Evolutionary conservation across 306 rosid species (phyloP).

Genomic region (Prunus campanulata): DNA sequence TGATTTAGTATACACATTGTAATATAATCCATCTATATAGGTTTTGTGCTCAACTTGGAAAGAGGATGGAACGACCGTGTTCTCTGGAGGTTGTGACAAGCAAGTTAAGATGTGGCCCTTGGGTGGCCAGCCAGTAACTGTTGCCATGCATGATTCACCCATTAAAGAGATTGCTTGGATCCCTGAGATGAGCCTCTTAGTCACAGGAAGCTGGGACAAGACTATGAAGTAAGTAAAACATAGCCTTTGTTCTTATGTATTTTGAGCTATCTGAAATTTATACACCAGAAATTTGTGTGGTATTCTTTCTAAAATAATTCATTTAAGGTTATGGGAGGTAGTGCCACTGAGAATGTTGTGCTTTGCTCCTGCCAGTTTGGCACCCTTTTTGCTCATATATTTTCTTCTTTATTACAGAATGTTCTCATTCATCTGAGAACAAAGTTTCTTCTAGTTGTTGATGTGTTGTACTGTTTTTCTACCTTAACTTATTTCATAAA

Average conservation of each 20-base stretch:
- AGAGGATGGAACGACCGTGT: conserved; percentile 92
- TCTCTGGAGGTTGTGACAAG: conserved; percentile 94
- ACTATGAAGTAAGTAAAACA: conserved; percentile 51
- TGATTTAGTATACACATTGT: neutral
- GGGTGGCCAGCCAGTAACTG: conserved; percentile 80
- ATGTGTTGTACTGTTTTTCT: neutral
- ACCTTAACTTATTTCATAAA: neutral
- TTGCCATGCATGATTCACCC: conserved; percentile 91
- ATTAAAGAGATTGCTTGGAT: conserved; percentile 87
- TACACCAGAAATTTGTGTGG: neutral
- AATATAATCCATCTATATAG: conserved; percentile 18
- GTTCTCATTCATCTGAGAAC: neutral
- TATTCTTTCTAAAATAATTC: neutral
- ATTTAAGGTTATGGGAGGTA: neutral
- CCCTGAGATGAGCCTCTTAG: conserved; percentile 85
- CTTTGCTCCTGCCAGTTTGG: neutral
- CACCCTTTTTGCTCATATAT: neutral
- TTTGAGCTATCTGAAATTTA: neutral
- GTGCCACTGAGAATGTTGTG: neutral
- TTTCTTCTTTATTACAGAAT: too few species aligned
- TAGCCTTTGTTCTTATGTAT: neutral
- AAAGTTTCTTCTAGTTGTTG: neutral
- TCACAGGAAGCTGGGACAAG: conserved; percentile 89
- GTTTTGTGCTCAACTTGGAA: conserved; percentile 92
- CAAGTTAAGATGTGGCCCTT: conserved; percentile 98